Conservation (phyloP, 805 yeast genomes). For the Pichia cabralensis region DNA sequence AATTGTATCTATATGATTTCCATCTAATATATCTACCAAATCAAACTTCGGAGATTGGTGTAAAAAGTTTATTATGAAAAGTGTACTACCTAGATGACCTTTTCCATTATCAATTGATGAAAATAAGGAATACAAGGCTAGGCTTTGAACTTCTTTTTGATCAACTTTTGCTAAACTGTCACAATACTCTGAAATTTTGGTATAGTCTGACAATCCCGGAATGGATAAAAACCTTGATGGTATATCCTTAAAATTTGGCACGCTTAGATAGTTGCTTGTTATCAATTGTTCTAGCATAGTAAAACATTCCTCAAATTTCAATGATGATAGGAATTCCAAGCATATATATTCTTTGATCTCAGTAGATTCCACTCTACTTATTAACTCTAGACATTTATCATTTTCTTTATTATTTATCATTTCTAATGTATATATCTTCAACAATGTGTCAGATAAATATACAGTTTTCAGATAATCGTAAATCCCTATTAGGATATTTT, state of each 20-base stretch:
- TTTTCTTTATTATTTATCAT: slow-evolving; percentile 7
- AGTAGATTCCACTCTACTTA: slow-evolving; percentile 5
- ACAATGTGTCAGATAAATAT: no score
- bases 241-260: slow-evolving; percentile 1
- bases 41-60: no score
- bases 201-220: slow-evolving; percentile 6
- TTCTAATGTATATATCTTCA: no score
- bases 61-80: slow-evolving; percentile 11
- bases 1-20: slow-evolving; percentile 12
- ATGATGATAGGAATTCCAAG: slow-evolving; percentile 8
- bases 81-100: slow-evolving; percentile 13
- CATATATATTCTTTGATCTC: slow-evolving; percentile 3
- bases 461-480: neutral
- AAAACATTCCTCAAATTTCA: slow-evolving; percentile 6
- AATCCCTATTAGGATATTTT: neutral
- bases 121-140: slow-evolving; percentile 10
- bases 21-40: slow-evolving; percentile 7
- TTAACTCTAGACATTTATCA: slow-evolving; percentile 7
- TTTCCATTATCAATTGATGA: slow-evolving; percentile 13
- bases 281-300: neutral
- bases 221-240: slow-evolving; percentile 8
- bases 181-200: no score
- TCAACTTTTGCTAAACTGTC: slow-evolving; percentile 6
- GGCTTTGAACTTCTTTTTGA: neutral
- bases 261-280: neutral